Evolutionary conservation across 169 alveolate genomes (phyloP).

Genomic region (Condylostoma magnum): DNA sequence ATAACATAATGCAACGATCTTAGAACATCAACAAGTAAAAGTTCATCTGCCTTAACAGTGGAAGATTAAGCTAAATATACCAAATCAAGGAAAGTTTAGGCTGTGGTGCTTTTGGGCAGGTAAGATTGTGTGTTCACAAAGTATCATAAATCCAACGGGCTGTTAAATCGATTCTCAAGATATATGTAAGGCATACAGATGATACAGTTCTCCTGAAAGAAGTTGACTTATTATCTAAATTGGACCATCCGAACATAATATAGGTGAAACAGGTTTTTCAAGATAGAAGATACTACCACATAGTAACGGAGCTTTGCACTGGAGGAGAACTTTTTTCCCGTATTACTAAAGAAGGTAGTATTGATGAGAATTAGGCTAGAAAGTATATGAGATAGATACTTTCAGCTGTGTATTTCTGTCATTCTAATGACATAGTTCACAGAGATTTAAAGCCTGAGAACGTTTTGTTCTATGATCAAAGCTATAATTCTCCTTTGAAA

Average conservation of each 20-base stretch:
- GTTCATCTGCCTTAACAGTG: no score
- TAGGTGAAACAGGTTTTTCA: conserved; percentile 67
- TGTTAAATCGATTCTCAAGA: conserved; percentile 59
- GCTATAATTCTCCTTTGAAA: conserved; percentile 59
- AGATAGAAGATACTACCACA: conserved; percentile 50
- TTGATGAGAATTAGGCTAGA: conserved; percentile 64
- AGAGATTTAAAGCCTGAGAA: conserved; percentile 62
- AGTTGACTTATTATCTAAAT: conserved; percentile 45
- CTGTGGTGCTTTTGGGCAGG: conserved; percentile 68
- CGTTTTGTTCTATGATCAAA: conserved; percentile 29
- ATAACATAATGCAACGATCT: no score
- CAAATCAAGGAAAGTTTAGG: conserved; percentile 3
- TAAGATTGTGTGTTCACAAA: conserved; percentile 60
- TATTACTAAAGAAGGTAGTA: conserved; percentile 43
- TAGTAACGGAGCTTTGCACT: conserved; percentile 67
- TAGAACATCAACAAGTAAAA: no score
- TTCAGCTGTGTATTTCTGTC: conserved; percentile 67
- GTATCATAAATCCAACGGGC: conserved; percentile 60
- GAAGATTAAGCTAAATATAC: conserved; percentile 24
- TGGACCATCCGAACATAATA: conserved; percentile 72
- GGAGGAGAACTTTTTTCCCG: conserved; percentile 62
- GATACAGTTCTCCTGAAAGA: conserved; percentile 19
- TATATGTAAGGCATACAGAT: conserved; percentile 47
- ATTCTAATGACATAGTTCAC: conserved; percentile 61
- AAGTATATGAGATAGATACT: conserved; percentile 63